Evolutionary conservation across 192 early-diverging fungal species (phyloP), one percentile per base, ranked within the genome.

Genomic region (Entomortierella lignicola): DNA sequence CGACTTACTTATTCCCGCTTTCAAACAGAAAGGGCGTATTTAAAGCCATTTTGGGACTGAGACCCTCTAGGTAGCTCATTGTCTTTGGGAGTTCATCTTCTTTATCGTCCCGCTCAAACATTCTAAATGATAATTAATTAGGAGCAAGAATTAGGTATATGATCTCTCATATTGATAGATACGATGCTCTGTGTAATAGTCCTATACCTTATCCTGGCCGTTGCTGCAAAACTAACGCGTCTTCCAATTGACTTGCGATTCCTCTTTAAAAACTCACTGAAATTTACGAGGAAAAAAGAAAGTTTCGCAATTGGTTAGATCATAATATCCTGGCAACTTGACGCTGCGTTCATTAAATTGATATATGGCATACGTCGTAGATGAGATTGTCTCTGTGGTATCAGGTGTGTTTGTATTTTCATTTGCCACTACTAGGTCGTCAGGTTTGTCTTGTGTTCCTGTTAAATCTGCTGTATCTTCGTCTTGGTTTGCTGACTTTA

Each of bases 221-320:
- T 79, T 8, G 75, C 63, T 41, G 75, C 75, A 47, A 79, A 79
- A 61, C 75, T 79, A 21, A 79, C 75, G 56, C 75, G 75, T 42
- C 75, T 47, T 55, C 55, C 53, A 30, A 70, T 66, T 4, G 75
- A 79, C 39, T 70, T 79, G 4, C 67, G 60, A 15, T 30, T 79
- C 23, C 75, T 53, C 43, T 54, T 79, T 20, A 31, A 17, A 29
- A 66, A 79, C 31, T 79, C 75, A 39, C 75, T 79, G 47, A 31
- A 30, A 54, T 39, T n/a, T n/a, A n/a, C n/a, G n/a, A n/a, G n/a
- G n/a, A n/a, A n/a, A n/a, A n/a, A n/a, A n/a, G n/a, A n/a, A n/a
- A n/a, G n/a, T n/a, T n/a, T n/a, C n/a, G n/a, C n/a, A n/a, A n/a
- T n/a, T n/a, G n/a, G n/a, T n/a, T n/a, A n/a, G n/a, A n/a, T n/a